Conservation (phyloP, 495 filamentous ascomycete genomes). For the Annulohypoxylon nitens region DNA sequence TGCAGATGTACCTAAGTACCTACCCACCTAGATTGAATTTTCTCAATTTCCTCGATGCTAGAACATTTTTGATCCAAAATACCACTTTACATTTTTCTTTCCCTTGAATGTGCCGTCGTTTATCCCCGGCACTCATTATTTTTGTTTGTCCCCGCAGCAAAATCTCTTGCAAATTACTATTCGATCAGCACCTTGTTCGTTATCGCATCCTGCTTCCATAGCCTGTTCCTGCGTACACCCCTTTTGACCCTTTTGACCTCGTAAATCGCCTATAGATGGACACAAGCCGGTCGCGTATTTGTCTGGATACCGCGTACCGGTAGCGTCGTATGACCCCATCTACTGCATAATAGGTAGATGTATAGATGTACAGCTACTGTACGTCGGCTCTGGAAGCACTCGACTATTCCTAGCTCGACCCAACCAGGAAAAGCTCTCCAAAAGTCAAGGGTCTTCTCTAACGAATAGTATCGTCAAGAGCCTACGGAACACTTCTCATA, state of each 20-base stretch:
- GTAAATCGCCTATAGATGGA: conserved; percentile 11
- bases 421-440: conserved; percentile 51
- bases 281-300: conserved; percentile 28
- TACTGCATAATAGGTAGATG: conserved; percentile 7
- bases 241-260: conserved; percentile 16
- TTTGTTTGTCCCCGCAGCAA: conserved; percentile 16
- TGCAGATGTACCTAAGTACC: conserved; percentile 23
- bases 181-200: conserved; percentile 20
- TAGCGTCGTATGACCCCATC: conserved; percentile 48
- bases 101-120: conserved; percentile 9
- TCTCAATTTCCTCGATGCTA: not conserved
- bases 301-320: conserved; percentile 27
- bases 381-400: conserved; percentile 43
- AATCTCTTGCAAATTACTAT: conserved; percentile 20
- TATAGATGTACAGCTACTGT: conserved; percentile 30
- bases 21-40: not conserved
- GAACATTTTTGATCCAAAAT: not conserved
- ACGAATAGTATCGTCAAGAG: conserved; percentile 49
- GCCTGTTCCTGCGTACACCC: conserved; percentile 25
- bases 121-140: conserved; percentile 6
- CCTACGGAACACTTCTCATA: conserved; percentile 48
- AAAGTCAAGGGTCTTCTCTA: conserved; percentile 39
- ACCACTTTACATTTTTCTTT: not conserved
- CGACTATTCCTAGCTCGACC: conserved; percentile 40
- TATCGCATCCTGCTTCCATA: conserved; percentile 32